Evolutionary conservation across 1,284 basidiomycete species (phyloP).

Genomic region (Volvariella surrecta): DNA sequence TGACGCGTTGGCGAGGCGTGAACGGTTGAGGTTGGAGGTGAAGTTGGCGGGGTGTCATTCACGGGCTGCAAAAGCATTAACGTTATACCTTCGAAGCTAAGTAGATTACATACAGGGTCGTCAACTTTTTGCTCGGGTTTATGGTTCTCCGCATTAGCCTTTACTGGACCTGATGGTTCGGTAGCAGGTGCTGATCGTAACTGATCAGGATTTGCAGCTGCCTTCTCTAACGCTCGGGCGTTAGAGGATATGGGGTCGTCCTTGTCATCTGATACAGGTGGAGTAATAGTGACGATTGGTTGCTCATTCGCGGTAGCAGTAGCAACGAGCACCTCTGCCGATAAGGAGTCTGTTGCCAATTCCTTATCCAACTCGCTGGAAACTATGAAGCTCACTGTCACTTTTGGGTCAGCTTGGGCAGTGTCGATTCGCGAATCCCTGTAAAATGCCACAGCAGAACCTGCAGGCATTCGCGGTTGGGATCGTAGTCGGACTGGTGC

Average conservation of each 20-base stretch:
- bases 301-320: neutral
- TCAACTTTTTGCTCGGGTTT: slow-evolving; percentile 2
- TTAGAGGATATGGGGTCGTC: neutral
- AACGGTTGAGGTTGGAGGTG: too few relatives aligned
- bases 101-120: neutral
- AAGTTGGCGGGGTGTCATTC: too few relatives aligned
- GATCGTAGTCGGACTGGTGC: slow-evolving; percentile 25
- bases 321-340: slow-evolving; percentile 1
- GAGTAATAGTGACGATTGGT: neutral
- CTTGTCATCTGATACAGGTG: neutral
- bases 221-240: too few relatives aligned
- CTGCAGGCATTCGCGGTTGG: slow-evolving; percentile 53
- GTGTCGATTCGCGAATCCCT: slow-evolving; percentile 45
- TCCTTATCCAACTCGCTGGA: slow-evolving; percentile 61
- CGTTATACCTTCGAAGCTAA: too few relatives aligned
- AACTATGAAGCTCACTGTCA: slow-evolving; percentile 62
- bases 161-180: neutral
- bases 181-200: neutral
- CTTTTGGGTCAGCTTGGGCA: slow-evolving; percentile 32
- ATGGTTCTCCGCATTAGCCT: neutral
- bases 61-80: too few relatives aligned
- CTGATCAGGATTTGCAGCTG: neutral
- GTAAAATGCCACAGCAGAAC: slow-evolving; percentile 66
- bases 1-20: slow-evolving; percentile 24
- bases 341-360: slow-evolving; percentile 9